These are phyloP conservation scores for Begonia peltatifolia DNA, from an alignment of 306 rosid species.

Conservation along the genomic window DNA sequence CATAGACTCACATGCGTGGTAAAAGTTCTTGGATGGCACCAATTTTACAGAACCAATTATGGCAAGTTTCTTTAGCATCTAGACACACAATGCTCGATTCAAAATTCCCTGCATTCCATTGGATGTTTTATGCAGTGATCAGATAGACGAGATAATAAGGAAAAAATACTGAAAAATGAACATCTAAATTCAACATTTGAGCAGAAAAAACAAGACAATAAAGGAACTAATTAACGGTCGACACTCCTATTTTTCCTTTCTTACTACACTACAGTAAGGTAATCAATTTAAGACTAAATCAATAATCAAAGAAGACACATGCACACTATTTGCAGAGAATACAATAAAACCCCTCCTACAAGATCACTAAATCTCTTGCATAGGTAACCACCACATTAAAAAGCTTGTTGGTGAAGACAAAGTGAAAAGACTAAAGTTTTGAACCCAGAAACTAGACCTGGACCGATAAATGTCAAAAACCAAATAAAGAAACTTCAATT, in stretches of 20 bases:
- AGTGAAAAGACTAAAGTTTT: too few relatives aligned
- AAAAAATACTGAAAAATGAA: background rate
- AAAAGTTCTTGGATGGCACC: slow-evolving; percentile 93
- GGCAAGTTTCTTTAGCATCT: slow-evolving; percentile 92
- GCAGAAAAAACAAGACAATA: background rate
- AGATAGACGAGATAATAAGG: background rate
- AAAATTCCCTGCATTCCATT: slow-evolving; percentile 48
- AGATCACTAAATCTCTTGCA: too few relatives aligned
- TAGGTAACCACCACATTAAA: too few relatives aligned
- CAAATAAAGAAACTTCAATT: background rate
- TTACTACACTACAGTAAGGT: background rate
- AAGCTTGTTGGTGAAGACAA: too few relatives aligned
- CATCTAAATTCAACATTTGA: background rate
- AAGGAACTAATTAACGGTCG: background rate
- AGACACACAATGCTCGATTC: slow-evolving; percentile 39
- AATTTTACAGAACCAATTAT: slow-evolving; percentile 89
- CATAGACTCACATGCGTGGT: slow-evolving; percentile 78
- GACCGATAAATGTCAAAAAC: too few relatives aligned
- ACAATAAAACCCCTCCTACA: too few relatives aligned
- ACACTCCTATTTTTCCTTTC: background rate
- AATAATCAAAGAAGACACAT: background rate
- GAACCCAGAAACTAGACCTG: too few relatives aligned
- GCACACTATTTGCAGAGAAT: background rate
- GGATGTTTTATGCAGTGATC: slow-evolving; percentile 9
- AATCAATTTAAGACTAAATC: background rate